Percentiles rank a stretch among this genome's conserved stretches.
These are phyloP conservation scores for Trichoderma afroharzianum DNA, from an alignment of 2,329 filamentous ascomycete species.

Conservation along the genomic window DNA sequence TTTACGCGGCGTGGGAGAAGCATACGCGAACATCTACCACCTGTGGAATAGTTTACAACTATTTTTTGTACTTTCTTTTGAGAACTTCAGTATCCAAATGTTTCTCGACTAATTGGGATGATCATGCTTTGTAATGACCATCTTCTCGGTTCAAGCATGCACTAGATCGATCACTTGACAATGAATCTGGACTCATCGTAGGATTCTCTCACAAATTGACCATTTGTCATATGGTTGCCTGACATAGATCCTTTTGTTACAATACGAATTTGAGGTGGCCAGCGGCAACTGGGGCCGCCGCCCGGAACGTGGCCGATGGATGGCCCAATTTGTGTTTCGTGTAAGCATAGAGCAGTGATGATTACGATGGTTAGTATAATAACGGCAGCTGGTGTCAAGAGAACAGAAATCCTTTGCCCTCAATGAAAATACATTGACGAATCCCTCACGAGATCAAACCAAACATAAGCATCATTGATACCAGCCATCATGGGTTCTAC, in stretches of 20 bases:
- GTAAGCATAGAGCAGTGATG: not conserved
- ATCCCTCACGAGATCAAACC: not conserved
- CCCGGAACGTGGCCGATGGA: not conserved
- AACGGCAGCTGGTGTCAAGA: not conserved
- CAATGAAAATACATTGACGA: not conserved
- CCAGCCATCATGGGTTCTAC: conserved; percentile 4
- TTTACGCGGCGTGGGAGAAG: not conserved
- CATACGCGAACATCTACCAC: not conserved
- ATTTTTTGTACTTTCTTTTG: not conserved
- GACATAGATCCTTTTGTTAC: not conserved
- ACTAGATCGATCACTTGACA: not conserved
- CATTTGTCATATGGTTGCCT: not conserved
- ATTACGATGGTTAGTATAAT: not conserved
- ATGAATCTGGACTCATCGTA: not conserved
- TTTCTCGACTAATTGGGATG: not conserved
- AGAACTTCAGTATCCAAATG: not conserved
- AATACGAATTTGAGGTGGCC: not conserved
- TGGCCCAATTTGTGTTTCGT: not conserved
- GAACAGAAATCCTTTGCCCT: not conserved
- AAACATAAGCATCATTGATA: not conserved
- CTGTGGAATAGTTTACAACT: not conserved
- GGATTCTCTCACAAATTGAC: not conserved
- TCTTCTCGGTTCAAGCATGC: not conserved
- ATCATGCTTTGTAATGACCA: not conserved
- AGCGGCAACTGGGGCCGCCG: conserved; percentile 15